A percentile compares a stretch with the other conserved stretches of the same genome.
phyloP scores from a whole-genome alignment of 441 rosid species.

The Daphne laureola region DNA sequence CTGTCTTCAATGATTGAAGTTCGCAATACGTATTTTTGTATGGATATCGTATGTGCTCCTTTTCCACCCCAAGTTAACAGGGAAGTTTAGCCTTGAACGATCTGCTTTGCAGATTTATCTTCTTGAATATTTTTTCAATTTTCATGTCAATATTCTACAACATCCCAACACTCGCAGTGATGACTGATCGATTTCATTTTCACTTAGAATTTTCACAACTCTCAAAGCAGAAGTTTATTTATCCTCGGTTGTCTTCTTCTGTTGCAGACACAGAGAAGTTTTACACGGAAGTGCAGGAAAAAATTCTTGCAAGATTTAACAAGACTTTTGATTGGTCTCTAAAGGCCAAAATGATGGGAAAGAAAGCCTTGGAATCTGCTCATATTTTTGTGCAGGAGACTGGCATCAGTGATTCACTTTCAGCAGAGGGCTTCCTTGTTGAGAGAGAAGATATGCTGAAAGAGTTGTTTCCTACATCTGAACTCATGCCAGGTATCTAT shows the following conservation, averaged over 20 bases:
- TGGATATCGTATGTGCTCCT: too few species aligned
- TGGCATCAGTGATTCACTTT: conserved; percentile 77
- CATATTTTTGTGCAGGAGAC: conserved; percentile 69
- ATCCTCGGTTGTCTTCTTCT: conserved; percentile 13
- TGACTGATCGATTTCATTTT: too few species aligned
- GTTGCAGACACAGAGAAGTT: conserved; percentile 82
- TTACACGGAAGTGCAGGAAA: conserved; percentile 85
- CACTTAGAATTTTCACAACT: too few species aligned
- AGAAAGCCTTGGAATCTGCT: conserved; percentile 83
- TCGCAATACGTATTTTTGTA: too few species aligned
- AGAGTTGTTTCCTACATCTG: conserved; percentile 64
- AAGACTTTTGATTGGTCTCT: conserved; percentile 90
- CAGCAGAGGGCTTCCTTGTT: conserved; percentile 67
- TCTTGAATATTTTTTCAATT: too few species aligned
- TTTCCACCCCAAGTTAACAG: too few species aligned
- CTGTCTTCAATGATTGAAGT: too few species aligned
- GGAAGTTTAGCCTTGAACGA: too few species aligned
- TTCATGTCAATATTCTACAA: too few species aligned
- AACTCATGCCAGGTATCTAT: conserved; percentile 76
- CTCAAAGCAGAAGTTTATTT: too few species aligned
- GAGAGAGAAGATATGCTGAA: conserved; percentile 81
- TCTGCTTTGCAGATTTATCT: too few species aligned
- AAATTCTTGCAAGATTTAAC: conserved; percentile 70
- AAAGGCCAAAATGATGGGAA: conserved; percentile 96
- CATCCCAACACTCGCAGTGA: too few species aligned